These are phyloP conservation scores for Vickermania spadyakhi DNA, from an alignment of 208 protist species.

Conservation along the genomic window DNA sequence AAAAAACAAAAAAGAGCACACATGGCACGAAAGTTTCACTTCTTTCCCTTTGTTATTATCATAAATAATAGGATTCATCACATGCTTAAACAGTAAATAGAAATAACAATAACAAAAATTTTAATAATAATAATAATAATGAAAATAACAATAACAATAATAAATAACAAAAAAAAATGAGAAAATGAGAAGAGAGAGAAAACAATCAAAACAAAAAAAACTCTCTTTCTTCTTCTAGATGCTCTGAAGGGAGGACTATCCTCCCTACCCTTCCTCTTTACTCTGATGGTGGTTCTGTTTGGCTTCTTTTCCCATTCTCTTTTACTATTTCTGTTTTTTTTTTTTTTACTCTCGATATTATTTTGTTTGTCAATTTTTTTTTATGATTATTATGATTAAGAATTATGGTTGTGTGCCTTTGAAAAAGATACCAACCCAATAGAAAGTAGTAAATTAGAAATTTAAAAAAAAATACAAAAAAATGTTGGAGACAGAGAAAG, in stretches of 20 bases:
- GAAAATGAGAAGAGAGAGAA: conserved; percentile 9
- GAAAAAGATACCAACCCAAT: no score
- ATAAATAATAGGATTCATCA: no score
- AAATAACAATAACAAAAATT: conserved; percentile 10
- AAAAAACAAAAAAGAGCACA: no score
- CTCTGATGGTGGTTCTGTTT: background rate
- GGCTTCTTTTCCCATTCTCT: background rate
- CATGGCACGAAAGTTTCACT: no score
- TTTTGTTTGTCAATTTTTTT: conserved; percentile 6
- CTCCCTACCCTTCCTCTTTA: background rate
- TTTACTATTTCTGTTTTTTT: conserved; percentile 11
- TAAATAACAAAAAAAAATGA: conserved; percentile 12
- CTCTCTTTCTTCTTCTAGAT: conserved; percentile 3
- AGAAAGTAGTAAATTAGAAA: conserved; percentile 3
- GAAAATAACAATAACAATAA: conserved; percentile 18
- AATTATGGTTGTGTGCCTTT: no score
- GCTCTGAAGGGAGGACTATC: background rate
- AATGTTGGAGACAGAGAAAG: conserved; percentile 15
- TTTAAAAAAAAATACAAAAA: conserved; percentile 6
- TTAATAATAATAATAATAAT: conserved; percentile 16
- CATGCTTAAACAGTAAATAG: conserved; percentile 2
- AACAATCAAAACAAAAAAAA: conserved; percentile 12
- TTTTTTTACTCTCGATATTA: conserved; percentile 12
- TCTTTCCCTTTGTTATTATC: no score
- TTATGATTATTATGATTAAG: no score